phyloP scores from a whole-genome alignment of 2,329 filamentous ascomycete species.

The Claviceps arundinis region DNA sequence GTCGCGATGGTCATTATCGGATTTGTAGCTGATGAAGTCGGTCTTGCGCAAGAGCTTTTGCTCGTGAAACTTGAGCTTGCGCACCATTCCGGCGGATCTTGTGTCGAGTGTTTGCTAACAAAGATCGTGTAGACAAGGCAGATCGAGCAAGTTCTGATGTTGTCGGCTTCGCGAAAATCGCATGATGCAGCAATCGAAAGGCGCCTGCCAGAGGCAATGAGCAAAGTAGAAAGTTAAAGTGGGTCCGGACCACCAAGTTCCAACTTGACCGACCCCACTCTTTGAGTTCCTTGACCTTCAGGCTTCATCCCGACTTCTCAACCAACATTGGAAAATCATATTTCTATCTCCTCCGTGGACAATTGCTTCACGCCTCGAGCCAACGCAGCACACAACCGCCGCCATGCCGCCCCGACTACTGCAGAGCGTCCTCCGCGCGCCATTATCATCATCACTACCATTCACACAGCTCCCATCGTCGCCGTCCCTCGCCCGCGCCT shows the following conservation, averaged over 20 bases:
- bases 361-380: too few relatives aligned
- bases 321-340: too few relatives aligned
- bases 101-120: not conserved
- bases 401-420: constrained; percentile 30
- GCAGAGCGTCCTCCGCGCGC: constrained; percentile 11
- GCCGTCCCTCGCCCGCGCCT: constrained; percentile 12
- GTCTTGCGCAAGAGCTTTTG: constrained; percentile 85
- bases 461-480: not conserved
- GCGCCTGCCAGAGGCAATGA: not conserved
- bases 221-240: not conserved
- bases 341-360: too few relatives aligned
- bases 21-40: constrained; percentile 90
- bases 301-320: too few relatives aligned
- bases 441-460: not conserved
- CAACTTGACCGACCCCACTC: not conserved
- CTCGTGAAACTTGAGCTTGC: constrained; percentile 95
- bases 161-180: too few relatives aligned
- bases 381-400: not conserved
- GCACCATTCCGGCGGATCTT: constrained; percentile 51
- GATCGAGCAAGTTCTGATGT: too few relatives aligned
- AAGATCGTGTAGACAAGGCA: too few relatives aligned
- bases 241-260: not conserved
- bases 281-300: not conserved
- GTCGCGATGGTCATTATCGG: constrained; percentile 76
- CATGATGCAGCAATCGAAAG: too few relatives aligned